Percentiles rank a stretch among this genome's conserved stretches.
phyloP scores from a whole-genome alignment of 352 stramenopile genomes.

The Globisporangium radiosum region DNA sequence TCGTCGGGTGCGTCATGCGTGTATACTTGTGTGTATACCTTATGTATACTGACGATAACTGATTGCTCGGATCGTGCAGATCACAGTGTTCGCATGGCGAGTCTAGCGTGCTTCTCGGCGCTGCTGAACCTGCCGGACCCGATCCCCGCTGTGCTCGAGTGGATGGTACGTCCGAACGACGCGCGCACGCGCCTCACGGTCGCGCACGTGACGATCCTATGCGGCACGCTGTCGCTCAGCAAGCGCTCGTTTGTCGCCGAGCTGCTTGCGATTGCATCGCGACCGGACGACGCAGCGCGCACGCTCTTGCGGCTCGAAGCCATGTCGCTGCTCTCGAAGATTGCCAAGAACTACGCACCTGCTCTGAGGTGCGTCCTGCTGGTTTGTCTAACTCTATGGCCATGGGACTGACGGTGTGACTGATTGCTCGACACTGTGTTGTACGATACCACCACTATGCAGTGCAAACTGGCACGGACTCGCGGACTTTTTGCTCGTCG shows the following conservation, averaged over 20 bases:
- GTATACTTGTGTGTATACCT: too few relatives aligned
- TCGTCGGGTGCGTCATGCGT: slow-evolving; percentile 24
- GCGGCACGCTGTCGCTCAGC: slow-evolving; percentile 44
- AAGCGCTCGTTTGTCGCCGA: slow-evolving; percentile 72
- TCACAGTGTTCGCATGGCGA: slow-evolving; percentile 72
- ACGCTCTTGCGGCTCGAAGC: slow-evolving; percentile 65
- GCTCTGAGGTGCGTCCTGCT: slow-evolving; percentile 32
- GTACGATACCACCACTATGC: too few relatives aligned
- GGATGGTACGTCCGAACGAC: slow-evolving; percentile 57
- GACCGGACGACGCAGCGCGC: slow-evolving; percentile 44
- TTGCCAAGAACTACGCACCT: slow-evolving; percentile 78
- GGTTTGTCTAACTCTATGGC: neutral
- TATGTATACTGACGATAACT: too few relatives aligned
- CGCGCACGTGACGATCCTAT: slow-evolving; percentile 57
- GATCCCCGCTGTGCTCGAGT: slow-evolving; percentile 55
- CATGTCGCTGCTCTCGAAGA: slow-evolving; percentile 79
- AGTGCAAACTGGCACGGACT: slow-evolving; percentile 58
- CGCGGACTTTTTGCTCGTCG: slow-evolving; percentile 69
- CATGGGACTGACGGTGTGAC: neutral
- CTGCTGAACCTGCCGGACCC: slow-evolving; percentile 70
- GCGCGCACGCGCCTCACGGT: slow-evolving; percentile 38
- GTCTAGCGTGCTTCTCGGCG: slow-evolving; percentile 69
- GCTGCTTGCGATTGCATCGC: slow-evolving; percentile 57
- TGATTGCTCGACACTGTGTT: neutral
- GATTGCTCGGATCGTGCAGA: slow-evolving; percentile 8